Evolutionary conservation across 768 basidiomycete species (phyloP), one percentile per base, ranked within the genome.

Genomic region (Xerocomellus intermedius): DNA sequence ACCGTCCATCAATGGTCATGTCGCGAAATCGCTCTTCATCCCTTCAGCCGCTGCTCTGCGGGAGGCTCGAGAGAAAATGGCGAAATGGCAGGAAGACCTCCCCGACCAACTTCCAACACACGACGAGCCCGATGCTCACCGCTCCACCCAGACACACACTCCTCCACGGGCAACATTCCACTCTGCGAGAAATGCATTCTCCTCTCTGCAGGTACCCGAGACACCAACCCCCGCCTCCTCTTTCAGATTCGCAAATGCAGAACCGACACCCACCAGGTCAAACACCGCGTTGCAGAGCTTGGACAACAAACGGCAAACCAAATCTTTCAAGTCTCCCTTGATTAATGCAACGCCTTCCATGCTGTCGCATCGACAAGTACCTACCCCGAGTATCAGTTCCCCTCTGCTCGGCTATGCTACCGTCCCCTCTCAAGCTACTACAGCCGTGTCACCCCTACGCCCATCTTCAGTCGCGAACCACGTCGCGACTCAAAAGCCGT

Each of bases 21-120:
- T 7, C 8, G 5, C 58, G 46, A 39, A 73, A 12, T 72, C 77
- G 39, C 69, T 72, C n/a, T 58, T 75, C 10, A 62, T 84, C 19
- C 86, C 86, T 2, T 86, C 85, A 6, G 74, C 71, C 32, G 71
- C 71, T 22, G 82, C 86, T 1, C 64, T 87, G 8, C 79, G 75
- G 8, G 77, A 77, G 59, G 86, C 86, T 1, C 69, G 79, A 67
- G 78, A 78, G 41, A 80, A 75, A 58, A 72, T 84, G 64, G 72
- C 69, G 26, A 71, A 74, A 24, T 84, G 82, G 83, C 67, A 75
- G 36, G 72, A 75, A 41, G 75, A 77, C 57, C 14, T 21, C 28
- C 54, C 53, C 8, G 55, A 56, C 41, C 53, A 52, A n/a, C 42
- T 46, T 16, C 54, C 58, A 0, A 69, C 74, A 2, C 69, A 71